Percentiles rank a stretch among this genome's conserved stretches.
Evolutionary conservation across 768 basidiomycete species (phyloP).

Genomic region (Cyclocybe aegerita): DNA sequence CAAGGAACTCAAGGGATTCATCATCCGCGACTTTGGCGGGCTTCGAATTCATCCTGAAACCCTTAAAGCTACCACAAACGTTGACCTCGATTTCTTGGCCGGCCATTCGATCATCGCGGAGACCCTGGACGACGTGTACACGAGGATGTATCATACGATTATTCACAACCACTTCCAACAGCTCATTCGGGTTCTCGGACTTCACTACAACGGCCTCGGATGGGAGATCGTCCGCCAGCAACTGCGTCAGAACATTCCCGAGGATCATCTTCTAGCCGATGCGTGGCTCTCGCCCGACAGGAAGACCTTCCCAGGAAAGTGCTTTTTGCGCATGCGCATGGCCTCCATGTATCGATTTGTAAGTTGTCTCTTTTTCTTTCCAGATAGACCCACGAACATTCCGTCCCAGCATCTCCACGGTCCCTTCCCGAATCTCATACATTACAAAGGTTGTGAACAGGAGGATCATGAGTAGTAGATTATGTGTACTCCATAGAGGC

Average conservation of each 20-base stretch:
- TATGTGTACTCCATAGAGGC: not conserved
- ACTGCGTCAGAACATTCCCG: constrained; percentile 42
- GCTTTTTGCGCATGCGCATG: constrained; percentile 59
- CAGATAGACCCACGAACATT: not conserved
- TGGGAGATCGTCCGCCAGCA: constrained; percentile 51
- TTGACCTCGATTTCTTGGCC: constrained; percentile 44
- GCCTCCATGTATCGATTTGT: constrained; percentile 56
- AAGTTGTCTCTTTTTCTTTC: constrained; percentile 22
- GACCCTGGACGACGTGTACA: constrained; percentile 55
- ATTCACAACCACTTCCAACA: constrained; percentile 62
- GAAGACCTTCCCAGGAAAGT: constrained; percentile 52
- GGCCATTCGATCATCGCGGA: constrained; percentile 51
- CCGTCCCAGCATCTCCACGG: constrained; percentile 47
- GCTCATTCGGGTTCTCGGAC: constrained; percentile 53
- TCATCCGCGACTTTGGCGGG: constrained; percentile 60
- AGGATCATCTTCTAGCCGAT: constrained; percentile 43
- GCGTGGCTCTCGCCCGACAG: constrained; percentile 50
- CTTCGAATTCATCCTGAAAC: constrained; percentile 52
- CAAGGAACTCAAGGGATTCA: constrained; percentile 51
- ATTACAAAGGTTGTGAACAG: constrained; percentile 39
- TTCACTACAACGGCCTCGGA: constrained; percentile 56
- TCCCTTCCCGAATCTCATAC: constrained; percentile 55
- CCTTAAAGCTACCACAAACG: constrained; percentile 47
- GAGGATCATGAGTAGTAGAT: constrained; percentile 5
- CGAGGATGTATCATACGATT: constrained; percentile 56